Conservation (phyloP, 257 asterid genomes). For the Fraxinus cuspidata region DNA sequence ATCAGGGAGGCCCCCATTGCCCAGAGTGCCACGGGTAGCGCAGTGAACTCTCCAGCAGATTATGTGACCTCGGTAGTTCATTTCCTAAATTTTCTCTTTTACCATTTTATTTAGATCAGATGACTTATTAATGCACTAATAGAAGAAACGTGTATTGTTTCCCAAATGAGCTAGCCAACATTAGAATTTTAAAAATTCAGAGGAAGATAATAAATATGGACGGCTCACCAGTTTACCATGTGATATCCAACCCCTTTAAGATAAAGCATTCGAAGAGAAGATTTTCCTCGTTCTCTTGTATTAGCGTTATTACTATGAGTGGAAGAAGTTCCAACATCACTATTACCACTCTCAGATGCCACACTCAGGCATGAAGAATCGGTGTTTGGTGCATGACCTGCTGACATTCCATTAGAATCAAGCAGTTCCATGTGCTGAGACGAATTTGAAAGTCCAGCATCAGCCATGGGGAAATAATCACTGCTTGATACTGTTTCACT, state of each 20-base stretch:
- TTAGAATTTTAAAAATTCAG: not conserved
- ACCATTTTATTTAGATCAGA: not conserved
- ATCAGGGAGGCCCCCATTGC: not conserved
- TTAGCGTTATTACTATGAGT: slow-evolving; percentile 55
- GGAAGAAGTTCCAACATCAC: slow-evolving; percentile 55
- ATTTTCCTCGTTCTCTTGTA: slow-evolving; percentile 66
- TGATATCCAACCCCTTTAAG: slow-evolving; percentile 84
- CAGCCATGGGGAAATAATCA: slow-evolving; percentile 48
- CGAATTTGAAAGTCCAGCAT: slow-evolving; percentile 42
- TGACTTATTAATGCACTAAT: not conserved
- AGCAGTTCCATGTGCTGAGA: slow-evolving; percentile 43
- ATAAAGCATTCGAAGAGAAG: slow-evolving; percentile 68
- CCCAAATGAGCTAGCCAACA: not conserved
- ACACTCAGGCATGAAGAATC: slow-evolving; percentile 41
- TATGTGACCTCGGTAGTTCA: not conserved
- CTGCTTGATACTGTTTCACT: slow-evolving; percentile 34
- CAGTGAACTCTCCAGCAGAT: not conserved
- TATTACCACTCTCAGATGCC: slow-evolving; percentile 45
- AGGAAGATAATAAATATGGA: slow-evolving; percentile 19
- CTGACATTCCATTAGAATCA: slow-evolving; percentile 50
- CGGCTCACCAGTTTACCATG: slow-evolving; percentile 96
- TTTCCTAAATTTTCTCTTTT: not conserved
- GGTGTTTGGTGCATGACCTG: slow-evolving; percentile 41
- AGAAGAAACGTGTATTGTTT: not conserved
- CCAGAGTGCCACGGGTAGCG: not conserved